phyloP scores from a whole-genome alignment of 306 rosid species.

The Cyclanthera cordifolia region DNA sequence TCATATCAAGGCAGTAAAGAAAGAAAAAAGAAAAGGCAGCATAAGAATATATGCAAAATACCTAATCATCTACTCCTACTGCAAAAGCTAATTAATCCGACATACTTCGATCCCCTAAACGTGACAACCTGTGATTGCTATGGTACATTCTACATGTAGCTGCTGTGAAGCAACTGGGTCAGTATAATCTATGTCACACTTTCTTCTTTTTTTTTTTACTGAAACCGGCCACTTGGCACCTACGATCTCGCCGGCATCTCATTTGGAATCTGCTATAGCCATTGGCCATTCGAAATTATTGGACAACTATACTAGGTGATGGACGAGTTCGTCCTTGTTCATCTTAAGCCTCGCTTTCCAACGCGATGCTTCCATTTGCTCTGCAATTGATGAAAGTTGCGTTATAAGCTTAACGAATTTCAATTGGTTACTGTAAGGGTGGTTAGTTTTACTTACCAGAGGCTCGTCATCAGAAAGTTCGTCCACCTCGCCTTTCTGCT shows the following conservation, averaged over 20 bases:
- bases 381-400: conserved; percentile 32
- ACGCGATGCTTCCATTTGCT: conserved; percentile 58
- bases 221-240: not conserved
- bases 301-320: conserved; percentile 2
- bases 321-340: not conserved
- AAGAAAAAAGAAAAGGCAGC: not conserved
- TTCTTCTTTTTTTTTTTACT: not conserved
- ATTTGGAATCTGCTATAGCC: not conserved
- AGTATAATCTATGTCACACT: conserved; percentile 9
- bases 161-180: conserved; percentile 11
- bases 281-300: conserved; percentile 3
- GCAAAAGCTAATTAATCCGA: conserved; percentile 4
- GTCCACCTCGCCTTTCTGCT: conserved; percentile 20
- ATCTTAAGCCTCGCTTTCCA: conserved; percentile 31
- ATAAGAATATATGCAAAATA: conserved; percentile 7
- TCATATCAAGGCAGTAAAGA: not conserved
- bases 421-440: conserved; percentile 6
- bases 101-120: conserved; percentile 5
- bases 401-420: not conserved
- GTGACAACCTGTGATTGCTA: conserved; percentile 5
- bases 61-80: conserved; percentile 10
- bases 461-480: conserved; percentile 86
- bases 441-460: conserved; percentile 40
- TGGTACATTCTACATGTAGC: conserved; percentile 16
- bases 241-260: not conserved